A percentile compares a stretch with the other conserved stretches of the same genome.
These are phyloP conservation scores for Talaromyces marneffei DNA, from an alignment of 2,329 filamentous ascomycete species.

Conservation along the genomic window DNA sequence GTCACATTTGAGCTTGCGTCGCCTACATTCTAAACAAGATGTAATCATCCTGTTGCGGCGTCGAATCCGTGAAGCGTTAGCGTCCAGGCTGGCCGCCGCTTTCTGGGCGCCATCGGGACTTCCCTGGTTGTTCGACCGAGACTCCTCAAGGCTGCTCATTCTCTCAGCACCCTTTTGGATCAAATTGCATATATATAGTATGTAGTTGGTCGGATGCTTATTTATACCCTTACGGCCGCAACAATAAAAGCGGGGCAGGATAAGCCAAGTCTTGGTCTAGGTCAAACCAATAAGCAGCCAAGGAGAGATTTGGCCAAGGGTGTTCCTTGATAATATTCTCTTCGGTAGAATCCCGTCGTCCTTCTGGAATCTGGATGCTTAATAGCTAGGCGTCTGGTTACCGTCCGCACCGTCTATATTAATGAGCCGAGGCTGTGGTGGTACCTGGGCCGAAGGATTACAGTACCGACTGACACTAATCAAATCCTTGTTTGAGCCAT, in stretches of 20 bases:
- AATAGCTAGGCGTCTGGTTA: not conserved
- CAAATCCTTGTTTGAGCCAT: not conserved
- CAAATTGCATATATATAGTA: not conserved
- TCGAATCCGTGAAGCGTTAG: constrained; percentile 32
- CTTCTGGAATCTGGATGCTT: not conserved
- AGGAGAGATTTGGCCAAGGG: not conserved
- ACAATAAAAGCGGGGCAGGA: constrained; percentile 5
- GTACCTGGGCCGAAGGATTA: not conserved
- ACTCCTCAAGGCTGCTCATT: not conserved
- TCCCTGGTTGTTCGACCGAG: not conserved
- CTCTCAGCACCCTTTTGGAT: not conserved
- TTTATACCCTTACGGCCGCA: constrained; percentile 6
- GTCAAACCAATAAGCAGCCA: not conserved
- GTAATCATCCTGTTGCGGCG: constrained; percentile 64
- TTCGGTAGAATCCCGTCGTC: not conserved
- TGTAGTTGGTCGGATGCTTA: not conserved
- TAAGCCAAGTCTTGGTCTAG: not conserved
- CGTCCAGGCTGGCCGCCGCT: not conserved
- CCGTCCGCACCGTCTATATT: not conserved
- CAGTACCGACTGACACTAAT: not conserved
- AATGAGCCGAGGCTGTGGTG: not conserved
- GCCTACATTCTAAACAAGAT: constrained; percentile 63
- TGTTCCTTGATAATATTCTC: not conserved
- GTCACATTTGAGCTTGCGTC: constrained; percentile 71
- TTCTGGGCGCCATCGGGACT: not conserved